Evolutionary conservation across 2,329 filamentous ascomycete species (phyloP).

Genomic region (Sclerotinia spermophila): DNA sequence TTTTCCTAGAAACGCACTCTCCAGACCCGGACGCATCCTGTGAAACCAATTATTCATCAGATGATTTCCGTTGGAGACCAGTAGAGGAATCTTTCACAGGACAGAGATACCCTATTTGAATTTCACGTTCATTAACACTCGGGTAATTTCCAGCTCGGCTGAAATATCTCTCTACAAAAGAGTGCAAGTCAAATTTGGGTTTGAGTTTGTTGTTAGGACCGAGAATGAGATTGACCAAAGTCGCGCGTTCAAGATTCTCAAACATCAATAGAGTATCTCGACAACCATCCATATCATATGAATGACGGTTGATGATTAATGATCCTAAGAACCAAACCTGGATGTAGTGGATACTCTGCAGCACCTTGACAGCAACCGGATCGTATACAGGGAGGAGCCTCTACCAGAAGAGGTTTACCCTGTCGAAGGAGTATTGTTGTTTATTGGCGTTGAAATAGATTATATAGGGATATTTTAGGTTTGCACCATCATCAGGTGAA

Average conservation of each 20-base stretch:
- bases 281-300: neutral
- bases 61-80: neutral
- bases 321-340: neutral
- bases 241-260: neutral
- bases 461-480: neutral
- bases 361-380: neutral
- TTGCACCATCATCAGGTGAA: neutral
- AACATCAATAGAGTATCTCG: neutral
- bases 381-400: neutral
- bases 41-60: too few species aligned
- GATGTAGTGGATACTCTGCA: neutral
- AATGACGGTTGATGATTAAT: accelerated
- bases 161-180: neutral
- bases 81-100: too few species aligned
- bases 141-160: neutral
- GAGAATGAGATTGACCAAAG: too few species aligned
- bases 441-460: neutral
- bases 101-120: too few species aligned
- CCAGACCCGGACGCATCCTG: neutral
- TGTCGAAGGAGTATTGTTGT: neutral
- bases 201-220: neutral
- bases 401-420: neutral
- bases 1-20: neutral
- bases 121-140: neutral
- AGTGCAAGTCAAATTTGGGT: neutral